These are phyloP conservation scores for Prunus dulcis DNA, from an alignment of 306 rosid genomes.

Conservation along the genomic window DNA sequence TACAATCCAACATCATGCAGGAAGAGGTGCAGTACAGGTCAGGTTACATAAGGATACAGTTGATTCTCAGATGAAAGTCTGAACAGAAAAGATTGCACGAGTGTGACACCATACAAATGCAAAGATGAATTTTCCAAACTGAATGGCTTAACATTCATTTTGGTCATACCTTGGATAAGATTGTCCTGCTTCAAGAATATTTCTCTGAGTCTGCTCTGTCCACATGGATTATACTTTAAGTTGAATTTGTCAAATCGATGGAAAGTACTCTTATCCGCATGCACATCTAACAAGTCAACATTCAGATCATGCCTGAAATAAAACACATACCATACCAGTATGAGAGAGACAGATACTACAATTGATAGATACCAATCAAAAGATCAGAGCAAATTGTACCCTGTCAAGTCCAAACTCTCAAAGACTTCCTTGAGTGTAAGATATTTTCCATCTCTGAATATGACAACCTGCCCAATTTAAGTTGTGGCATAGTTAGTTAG, in stretches of 20 bases:
- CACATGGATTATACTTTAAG: slow-evolving; percentile 92
- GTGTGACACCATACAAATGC: neutral
- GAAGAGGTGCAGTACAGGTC: neutral
- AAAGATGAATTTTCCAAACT: neutral
- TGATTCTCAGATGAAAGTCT: neutral
- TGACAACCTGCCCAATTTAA: slow-evolving; percentile 64
- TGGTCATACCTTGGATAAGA: slow-evolving; percentile 80
- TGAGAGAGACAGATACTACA: neutral
- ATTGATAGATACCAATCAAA: slow-evolving; percentile 4
- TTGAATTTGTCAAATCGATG: slow-evolving; percentile 96
- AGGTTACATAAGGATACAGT: neutral
- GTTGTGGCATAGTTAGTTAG: slow-evolving; percentile 5
- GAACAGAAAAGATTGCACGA: neutral
- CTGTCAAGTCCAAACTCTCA: slow-evolving; percentile 88
- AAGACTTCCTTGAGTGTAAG: slow-evolving; percentile 87
- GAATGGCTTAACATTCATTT: neutral
- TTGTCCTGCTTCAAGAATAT: slow-evolving; percentile 93
- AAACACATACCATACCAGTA: slow-evolving; percentile 15
- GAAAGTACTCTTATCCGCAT: slow-evolving; percentile 92
- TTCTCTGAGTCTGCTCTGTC: slow-evolving; percentile 94
- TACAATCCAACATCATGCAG: neutral
- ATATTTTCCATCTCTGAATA: slow-evolving; percentile 92
- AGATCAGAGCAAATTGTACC: slow-evolving; percentile 40
- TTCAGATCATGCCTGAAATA: slow-evolving; percentile 62
- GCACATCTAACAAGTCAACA: slow-evolving; percentile 88